Base-by-base conservation (phyloP, 805 yeast genomes). In the Saturnispora serradocipensis region DNA sequence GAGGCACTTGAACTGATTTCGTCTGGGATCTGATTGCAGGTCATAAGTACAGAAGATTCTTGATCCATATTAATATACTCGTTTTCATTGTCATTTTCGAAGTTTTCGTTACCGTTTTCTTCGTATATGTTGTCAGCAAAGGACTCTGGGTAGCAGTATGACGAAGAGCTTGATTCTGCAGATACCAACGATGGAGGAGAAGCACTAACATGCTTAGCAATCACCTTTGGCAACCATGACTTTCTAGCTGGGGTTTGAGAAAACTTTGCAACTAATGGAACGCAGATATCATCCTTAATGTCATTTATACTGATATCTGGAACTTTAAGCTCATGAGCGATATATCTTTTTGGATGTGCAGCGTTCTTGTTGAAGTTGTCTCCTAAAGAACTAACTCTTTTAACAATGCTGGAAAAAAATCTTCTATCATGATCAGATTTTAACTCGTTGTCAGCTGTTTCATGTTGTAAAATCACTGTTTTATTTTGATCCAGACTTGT, bases 381-480 rank as follows among this genome's bases (percentile, higher is more conserved):
- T 43, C 43, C 47, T 25, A 49, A 22, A 11, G 51, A 49, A 11
- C 43, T 35, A 8, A 49, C 51, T 16, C 51, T 43, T 27, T 49
- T 49, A 2, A 47, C 51, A 24, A 49, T 11, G 24, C 24, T 27
- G 2, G 51, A 32, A 16, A 49, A 35, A 13, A 28, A n/a, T 8
- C 16, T 25, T 13, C 34, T 24, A 34, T 34, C n/a, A 27, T 34
- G 43, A 9, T 18, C 20, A 10, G 42, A 18, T 38, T 38, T 38
- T 18, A 10, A 18, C 20, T 18, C 16, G 13, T 20, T 30, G 3
- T 30, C 10, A 8, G 15, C 9, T 13, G 15, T 24, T 5, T 20
- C n/a, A 34, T 5, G 18, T 32, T 35, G 25, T 15, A 36, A 43
- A 3, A 20, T 49, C 3, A 36, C 36, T 7, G 42, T 43, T 44